These are phyloP conservation scores for Casuarina equisetifolia DNA, from an alignment of 306 rosid genomes.

Conservation along the genomic window DNA sequence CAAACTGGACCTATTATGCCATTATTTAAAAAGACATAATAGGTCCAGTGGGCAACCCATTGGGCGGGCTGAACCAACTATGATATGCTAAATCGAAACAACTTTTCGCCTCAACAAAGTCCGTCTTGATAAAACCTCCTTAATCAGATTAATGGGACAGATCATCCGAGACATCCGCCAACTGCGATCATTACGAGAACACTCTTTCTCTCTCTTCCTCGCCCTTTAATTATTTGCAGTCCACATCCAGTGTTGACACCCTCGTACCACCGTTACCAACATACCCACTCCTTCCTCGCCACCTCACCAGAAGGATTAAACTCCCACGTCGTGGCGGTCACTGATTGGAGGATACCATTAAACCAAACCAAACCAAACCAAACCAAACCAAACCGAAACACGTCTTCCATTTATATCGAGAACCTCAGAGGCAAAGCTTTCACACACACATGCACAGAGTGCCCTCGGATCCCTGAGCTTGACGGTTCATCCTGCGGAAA, in stretches of 20 bases:
- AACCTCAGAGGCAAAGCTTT: not conserved
- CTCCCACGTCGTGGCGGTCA: conserved; percentile 9
- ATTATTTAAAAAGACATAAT: too few relatives aligned
- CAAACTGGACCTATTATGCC: too few relatives aligned
- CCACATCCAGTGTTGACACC: conserved; percentile 5
- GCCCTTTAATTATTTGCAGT: not conserved
- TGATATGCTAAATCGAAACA: too few relatives aligned
- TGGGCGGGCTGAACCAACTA: too few relatives aligned
- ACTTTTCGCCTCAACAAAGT: too few relatives aligned
- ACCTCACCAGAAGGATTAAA: conserved; percentile 5
- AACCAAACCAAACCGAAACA: too few relatives aligned
- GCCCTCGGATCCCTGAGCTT: not conserved
- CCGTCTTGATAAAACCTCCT: too few relatives aligned
- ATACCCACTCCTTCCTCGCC: conserved; percentile 11
- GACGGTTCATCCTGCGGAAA: not conserved
- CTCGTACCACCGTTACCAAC: not conserved
- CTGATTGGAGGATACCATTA: not conserved
- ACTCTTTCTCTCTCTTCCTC: not conserved
- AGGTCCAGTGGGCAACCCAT: too few relatives aligned
- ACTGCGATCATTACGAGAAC: not conserved
- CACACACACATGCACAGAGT: not conserved
- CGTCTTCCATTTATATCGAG: not conserved
- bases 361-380: too few relatives aligned
- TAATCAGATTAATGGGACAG: conserved; percentile 20
- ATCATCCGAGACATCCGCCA: conserved; percentile 30